Evolutionary conservation across 495 filamentous ascomycete species (phyloP).

Genomic region (Tuber indicum): DNA sequence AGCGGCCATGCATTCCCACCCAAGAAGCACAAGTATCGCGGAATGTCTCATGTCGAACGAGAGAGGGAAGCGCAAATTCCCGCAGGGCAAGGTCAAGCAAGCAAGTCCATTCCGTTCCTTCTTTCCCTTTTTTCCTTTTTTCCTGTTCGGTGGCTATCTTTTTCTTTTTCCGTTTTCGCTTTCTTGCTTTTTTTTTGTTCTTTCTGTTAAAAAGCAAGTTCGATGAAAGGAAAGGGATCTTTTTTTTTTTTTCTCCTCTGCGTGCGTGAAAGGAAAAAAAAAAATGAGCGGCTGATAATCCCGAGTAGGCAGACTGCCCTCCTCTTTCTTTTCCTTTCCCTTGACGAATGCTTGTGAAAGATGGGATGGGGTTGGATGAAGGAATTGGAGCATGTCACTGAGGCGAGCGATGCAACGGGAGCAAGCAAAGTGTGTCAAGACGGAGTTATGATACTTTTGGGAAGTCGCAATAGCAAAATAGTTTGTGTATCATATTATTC

Average conservation of each 20-base stretch:
- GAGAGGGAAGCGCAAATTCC: background rate
- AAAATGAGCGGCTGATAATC: background rate
- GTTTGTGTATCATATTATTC: background rate
- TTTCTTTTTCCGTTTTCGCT: background rate
- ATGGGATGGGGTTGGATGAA: no score
- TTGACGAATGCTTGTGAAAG: background rate
- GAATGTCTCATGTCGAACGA: background rate
- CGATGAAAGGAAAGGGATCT: background rate
- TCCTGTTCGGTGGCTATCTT: background rate
- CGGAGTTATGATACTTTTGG: background rate
- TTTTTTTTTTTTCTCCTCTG: background rate
- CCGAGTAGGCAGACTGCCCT: background rate
- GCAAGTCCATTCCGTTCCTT: background rate
- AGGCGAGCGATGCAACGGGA: background rate
- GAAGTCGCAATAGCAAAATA: background rate
- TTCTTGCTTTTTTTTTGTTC: background rate
- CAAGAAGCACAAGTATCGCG: background rate
- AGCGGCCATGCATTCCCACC: background rate
- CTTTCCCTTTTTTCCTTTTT: background rate
- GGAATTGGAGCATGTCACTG: background rate
- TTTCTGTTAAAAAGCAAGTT: slow-evolving; percentile 3
- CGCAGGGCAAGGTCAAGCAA: background rate
- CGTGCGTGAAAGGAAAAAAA: background rate
- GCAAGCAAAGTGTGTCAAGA: background rate
- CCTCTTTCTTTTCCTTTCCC: background rate